Evolutionary conservation across 768 basidiomycete species (phyloP), one percentile per base, ranked within the genome.

Genomic region (Hysterangium stoloniferum): DNA sequence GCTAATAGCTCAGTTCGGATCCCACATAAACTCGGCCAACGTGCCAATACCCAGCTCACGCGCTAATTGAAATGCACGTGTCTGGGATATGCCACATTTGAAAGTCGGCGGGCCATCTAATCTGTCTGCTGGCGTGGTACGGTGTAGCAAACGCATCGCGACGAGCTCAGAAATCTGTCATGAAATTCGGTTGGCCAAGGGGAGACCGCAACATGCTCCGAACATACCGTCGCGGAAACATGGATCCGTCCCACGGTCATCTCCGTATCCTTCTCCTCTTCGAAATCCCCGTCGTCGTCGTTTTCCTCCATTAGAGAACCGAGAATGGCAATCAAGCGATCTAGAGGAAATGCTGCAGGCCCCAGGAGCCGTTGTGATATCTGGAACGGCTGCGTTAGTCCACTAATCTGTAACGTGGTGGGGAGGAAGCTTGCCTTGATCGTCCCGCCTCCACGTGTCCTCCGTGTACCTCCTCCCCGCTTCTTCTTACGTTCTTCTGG

Each of bases 311-410:
- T 57, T 1, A 96, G 64, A 0, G 80, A 75, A 1, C 86, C 89
- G 1, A 93, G 72, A 46, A 94, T 84, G 0, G 87, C 90, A 3
- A 88, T 60, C 48, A 95, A 67, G 27, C 92, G 69, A 58, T 94
- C 92, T 1, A 93, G 64, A 0, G 85, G 79, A 60, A 94, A 94
- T 1, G 82, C 65, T 29, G 75, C 71, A 2, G 92, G 91, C 1
- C 92, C 91, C 2, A 86, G 66, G 4, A 92, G 73, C n/a, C 82
- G 70, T 58, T 90, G 87, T 1, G 90, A 78, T 13, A 83, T 69
- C 84, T 88, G 34, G 31, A 29, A 43, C 4, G 9, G 12, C 20
- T n/a, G 42, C 27, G 44, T 54, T 55, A n/a, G n/a, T n/a, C n/a
- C n/a, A n/a, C n/a, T n/a, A n/a, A n/a, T n/a, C n/a, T n/a, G n/a